Conservation (phyloP, 768 basidiomycete species). For the Hericium alpestre region DNA sequence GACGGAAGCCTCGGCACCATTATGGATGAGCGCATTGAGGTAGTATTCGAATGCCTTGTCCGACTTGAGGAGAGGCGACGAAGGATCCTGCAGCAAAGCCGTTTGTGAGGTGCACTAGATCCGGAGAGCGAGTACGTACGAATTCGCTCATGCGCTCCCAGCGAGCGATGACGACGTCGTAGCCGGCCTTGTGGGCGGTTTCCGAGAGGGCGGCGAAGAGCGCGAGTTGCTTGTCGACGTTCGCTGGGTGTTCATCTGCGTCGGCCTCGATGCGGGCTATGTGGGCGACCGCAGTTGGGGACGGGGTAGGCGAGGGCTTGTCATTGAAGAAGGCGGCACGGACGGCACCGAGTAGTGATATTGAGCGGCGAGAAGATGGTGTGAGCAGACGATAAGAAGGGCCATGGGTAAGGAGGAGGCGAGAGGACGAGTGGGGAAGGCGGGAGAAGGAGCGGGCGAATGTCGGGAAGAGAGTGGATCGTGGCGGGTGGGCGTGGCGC, state of each 20-base stretch:
- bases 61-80: slow-evolving; percentile 60
- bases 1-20: slow-evolving; percentile 46
- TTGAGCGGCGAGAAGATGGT: slow-evolving; percentile 1
- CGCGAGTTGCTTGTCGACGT: slow-evolving; percentile 58
- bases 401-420: slow-evolving; percentile 2
- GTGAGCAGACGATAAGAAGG: not conserved
- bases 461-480: slow-evolving; percentile 18
- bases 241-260: slow-evolving; percentile 62
- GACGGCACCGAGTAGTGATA: slow-evolving; percentile 1
- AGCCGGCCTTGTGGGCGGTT: slow-evolving; percentile 55
- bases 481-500: slow-evolving; percentile 23
- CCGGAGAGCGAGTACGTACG: slow-evolving; percentile 34
- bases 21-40: slow-evolving; percentile 52
- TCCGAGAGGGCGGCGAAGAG: slow-evolving; percentile 58
- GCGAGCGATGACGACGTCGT: slow-evolving; percentile 61
- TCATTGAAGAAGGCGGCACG: slow-evolving; percentile 1
- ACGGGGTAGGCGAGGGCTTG: slow-evolving; percentile 24
- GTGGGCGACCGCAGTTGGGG: slow-evolving; percentile 56
- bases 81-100: slow-evolving; percentile 39
- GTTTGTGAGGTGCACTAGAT: slow-evolving; percentile 3
- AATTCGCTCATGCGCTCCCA: slow-evolving; percentile 83
- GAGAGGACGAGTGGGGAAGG: not conserved
- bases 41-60: slow-evolving; percentile 71
- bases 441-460: slow-evolving; percentile 16
- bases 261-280: slow-evolving; percentile 70